Conservation (phyloP, 2,329 filamentous ascomycete genomes). For the Pseudogymnoascus sp. region DNA sequence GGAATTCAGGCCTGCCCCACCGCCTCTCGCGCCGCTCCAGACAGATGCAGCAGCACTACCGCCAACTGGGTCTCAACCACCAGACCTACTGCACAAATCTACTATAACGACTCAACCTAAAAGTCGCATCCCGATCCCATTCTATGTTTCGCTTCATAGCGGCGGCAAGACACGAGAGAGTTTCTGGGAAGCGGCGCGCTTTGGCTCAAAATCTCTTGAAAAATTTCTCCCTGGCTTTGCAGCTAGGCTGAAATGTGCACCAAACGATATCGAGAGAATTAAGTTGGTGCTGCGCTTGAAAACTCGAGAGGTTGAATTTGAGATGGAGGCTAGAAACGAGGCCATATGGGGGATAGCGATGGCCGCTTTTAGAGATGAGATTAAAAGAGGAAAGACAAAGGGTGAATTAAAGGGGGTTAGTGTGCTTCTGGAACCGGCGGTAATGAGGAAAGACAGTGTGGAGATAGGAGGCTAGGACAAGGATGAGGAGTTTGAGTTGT, state of each 20-base stretch:
- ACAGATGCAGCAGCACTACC: neutral
- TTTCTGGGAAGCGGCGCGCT: neutral
- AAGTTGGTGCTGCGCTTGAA: neutral
- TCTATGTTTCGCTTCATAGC: neutral
- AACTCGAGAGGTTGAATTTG: neutral
- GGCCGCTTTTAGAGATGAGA: neutral
- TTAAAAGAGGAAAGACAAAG: neutral
- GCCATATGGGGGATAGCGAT: neutral
- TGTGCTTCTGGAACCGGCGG: neutral
- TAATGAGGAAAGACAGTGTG: neutral
- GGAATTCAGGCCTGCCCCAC: neutral
- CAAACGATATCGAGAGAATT: neutral
- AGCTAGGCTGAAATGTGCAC: neutral
- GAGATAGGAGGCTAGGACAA: neutral
- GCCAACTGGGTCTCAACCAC: neutral
- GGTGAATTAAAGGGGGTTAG: neutral
- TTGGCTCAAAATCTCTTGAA: neutral
- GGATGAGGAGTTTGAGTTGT: neutral
- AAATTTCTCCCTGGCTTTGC: neutral
- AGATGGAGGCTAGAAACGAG: neutral
- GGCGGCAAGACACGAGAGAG: neutral
- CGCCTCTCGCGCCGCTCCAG: neutral
- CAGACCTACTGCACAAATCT: neutral
- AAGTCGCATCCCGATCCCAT: neutral
- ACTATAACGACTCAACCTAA: neutral